Evolutionary conservation across 1,284 basidiomycete genomes (phyloP), one percentile per base, ranked within the genome.

Genomic region (Bjerkandera adusta): DNA sequence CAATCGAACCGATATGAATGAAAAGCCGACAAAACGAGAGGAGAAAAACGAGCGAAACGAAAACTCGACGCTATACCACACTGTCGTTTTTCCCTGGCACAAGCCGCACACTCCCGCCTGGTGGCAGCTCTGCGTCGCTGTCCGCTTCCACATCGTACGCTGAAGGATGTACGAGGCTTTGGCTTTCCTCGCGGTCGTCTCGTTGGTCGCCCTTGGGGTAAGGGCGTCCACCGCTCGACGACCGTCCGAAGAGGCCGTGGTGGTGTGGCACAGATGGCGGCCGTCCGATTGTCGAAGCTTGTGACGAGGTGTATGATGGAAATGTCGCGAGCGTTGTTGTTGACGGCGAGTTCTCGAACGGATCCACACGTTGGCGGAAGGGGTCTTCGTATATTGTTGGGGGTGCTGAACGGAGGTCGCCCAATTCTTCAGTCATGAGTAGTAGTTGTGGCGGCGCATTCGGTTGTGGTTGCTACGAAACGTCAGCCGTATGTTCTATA

Each of bases 151-250:
- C 61, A 18, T 55, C 51, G 26, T 53, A 55, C 40, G 59, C 59
- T 18, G 52, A 47, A 15, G 58, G 51, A 27, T 57, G 54, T 58
- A 63, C 67, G 25, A 72, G 56, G 36, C 67, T 66, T 51, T 63
- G 49, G 50, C 66, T 71, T 59, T 72, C 68, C 52, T 71, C 70
- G 45, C 51, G 59, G 49, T 72, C 70, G 30, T 68, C 67, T n/a
- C 45, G 56, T 12, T 52, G 48, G 39, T 58, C 53, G 11, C 59
- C 61, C 25, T 56, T 57, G 15, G 69, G 70, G 46, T 72, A 72
- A 22, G 59, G 47, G 13, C 38, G 38, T 24, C 63, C 52, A 21
- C 55, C 54, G 29, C 62, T 60, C 39, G 55, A 49, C 10, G 48
- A 47, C 16, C 57, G 59, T 43, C 58, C 51, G 26, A 63, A 62